Percentiles rank a stretch among this genome's conserved stretches.
phyloP scores from a whole-genome alignment of 192 early-diverging fungal genomes.

The Entophlyctis helioformis region DNA sequence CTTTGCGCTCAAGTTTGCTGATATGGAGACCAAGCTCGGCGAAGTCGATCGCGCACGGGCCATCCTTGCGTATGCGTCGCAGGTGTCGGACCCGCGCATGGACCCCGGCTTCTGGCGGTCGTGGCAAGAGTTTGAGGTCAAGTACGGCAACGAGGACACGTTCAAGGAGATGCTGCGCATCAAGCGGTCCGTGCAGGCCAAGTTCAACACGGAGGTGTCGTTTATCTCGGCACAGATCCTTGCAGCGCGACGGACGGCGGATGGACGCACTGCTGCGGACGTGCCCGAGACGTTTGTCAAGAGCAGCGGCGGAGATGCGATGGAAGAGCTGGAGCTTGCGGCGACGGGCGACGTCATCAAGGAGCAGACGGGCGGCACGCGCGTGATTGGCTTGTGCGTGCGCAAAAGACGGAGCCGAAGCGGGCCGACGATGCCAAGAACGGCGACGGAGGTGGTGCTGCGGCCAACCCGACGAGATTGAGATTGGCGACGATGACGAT shows the following conservation, averaged over 20 bases:
- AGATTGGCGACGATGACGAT: no score
- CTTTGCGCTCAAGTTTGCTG: constrained; percentile 72
- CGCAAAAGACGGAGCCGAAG: constrained; percentile 20
- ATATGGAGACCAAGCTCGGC: constrained; percentile 77
- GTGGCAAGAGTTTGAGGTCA: constrained; percentile 97
- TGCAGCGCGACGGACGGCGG: constrained; percentile 13
- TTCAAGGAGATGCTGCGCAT: constrained; percentile 95
- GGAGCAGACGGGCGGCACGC: constrained; percentile 10
- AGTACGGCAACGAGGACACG: constrained; percentile 94
- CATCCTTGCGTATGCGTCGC: constrained; percentile 72
- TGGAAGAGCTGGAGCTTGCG: constrained; percentile 20
- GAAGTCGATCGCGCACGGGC: constrained; percentile 92
- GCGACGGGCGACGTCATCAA: constrained; percentile 1
- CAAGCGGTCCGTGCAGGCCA: constrained; percentile 78
- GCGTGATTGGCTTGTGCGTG: constrained; percentile 39
- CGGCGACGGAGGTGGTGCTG: constrained; percentile 3
- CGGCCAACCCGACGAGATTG: constrained; percentile 58
- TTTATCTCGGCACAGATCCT: constrained; percentile 48
- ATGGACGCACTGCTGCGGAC: not conserved
- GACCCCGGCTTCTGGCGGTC: constrained; percentile 67
- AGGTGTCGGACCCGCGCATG: constrained; percentile 77
- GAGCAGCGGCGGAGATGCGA: constrained; percentile 9
- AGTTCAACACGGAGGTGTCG: constrained; percentile 66
- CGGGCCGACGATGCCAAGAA: constrained; percentile 11
- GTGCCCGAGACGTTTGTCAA: constrained; percentile 8